A percentile compares a stretch with the other conserved stretches of the same genome.
These are phyloP conservation scores for Cordyceps farinosa DNA, from an alignment of 2,329 filamentous ascomycete species.

Conservation along the genomic window DNA sequence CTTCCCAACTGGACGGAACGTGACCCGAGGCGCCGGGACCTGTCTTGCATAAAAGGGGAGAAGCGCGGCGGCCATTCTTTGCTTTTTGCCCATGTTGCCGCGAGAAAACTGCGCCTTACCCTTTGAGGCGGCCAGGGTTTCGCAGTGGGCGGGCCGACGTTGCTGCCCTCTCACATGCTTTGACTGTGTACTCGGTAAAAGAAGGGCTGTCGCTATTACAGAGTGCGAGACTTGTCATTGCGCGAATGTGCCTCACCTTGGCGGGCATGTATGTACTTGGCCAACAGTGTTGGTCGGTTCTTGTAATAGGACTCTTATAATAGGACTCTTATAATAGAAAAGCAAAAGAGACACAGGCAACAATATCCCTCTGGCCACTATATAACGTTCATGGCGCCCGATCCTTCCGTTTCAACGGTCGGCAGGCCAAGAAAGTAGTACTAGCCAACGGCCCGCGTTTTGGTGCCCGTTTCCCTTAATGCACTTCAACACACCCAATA, in stretches of 20 bases:
- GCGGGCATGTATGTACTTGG: too few species aligned
- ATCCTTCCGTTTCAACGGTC: not conserved
- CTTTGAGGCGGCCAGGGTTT: slow-evolving; percentile 5
- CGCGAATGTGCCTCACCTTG: too few species aligned
- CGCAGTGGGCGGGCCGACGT: too few species aligned
- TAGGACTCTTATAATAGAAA: too few species aligned
- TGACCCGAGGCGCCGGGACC: slow-evolving; percentile 9
- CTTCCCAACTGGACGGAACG: not conserved
- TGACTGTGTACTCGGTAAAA: not conserved
- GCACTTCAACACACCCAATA: not conserved
- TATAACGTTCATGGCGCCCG: too few species aligned
- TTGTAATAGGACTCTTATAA: too few species aligned
- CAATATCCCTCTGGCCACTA: too few species aligned
- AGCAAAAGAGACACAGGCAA: too few species aligned
- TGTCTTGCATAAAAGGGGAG: not conserved
- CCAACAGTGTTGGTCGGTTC: too few species aligned
- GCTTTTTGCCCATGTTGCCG: slow-evolving; percentile 21
- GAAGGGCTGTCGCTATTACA: not conserved
- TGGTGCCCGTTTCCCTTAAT: not conserved
- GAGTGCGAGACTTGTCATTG: too few species aligned
- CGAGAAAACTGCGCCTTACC: slow-evolving; percentile 24
- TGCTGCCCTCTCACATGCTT: not conserved
- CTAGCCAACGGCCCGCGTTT: not conserved
- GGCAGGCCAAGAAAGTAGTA: not conserved
- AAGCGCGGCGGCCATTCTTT: not conserved